Evolutionary conservation across 768 basidiomycete species (phyloP).

Genomic region (Amylocystis lapponica): DNA sequence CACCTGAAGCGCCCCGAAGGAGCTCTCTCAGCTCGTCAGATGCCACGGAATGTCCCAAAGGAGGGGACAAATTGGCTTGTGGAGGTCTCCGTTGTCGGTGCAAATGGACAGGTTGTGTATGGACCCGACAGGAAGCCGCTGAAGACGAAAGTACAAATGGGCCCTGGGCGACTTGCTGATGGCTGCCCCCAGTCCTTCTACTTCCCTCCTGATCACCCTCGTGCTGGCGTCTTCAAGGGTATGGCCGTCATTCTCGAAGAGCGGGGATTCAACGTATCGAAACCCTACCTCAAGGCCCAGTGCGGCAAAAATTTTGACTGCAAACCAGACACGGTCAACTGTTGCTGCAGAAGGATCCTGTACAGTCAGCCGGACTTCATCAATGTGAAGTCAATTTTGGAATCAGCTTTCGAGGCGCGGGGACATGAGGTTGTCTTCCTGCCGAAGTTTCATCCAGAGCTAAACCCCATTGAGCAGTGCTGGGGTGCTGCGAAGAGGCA

Average conservation of each 20-base stretch:
- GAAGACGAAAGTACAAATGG: conserved; percentile 6
- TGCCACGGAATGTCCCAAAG: no score
- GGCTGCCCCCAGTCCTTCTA: conserved; percentile 14
- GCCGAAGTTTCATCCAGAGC: conserved; percentile 34
- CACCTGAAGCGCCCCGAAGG: conserved; percentile 21
- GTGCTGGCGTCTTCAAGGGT: conserved; percentile 18
- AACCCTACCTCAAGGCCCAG: conserved; percentile 8
- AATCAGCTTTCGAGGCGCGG: conserved; percentile 17
- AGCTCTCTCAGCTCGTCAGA: conserved; percentile 22
- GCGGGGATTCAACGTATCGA: conserved; percentile 1
- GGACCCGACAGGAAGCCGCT: no score
- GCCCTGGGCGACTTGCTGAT: conserved; percentile 6
- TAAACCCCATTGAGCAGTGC: conserved; percentile 34
- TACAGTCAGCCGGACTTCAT: conserved; percentile 31
- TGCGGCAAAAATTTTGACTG: conserved; percentile 25
- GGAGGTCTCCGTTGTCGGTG: no score
- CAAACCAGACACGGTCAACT: conserved; percentile 9
- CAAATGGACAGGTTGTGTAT: no score
- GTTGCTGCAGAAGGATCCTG: conserved; percentile 26
- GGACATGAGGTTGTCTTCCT: conserved; percentile 27
- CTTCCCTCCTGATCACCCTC: conserved; percentile 7
- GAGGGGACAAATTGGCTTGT: no score
- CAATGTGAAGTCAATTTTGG: conserved; percentile 17
- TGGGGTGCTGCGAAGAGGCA: conserved; percentile 31
- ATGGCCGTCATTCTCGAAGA: conserved; percentile 14